phyloP scores from a whole-genome alignment of 352 stramenopile genomes.

The Paralagenidium karlingii region DNA sequence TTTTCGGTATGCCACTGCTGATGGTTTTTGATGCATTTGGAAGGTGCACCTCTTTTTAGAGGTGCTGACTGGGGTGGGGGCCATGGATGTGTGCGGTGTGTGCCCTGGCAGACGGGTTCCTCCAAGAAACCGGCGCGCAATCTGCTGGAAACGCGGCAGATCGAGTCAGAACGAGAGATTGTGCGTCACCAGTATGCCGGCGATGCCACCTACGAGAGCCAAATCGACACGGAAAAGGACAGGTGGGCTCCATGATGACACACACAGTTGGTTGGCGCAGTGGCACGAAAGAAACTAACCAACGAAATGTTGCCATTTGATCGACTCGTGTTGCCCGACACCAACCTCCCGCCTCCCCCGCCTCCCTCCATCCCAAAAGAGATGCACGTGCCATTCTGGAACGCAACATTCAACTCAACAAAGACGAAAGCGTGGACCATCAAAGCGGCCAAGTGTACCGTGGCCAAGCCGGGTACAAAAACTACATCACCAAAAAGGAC shows the following conservation, averaged over 20 bases:
- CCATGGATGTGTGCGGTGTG: background rate
- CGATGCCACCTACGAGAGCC: constrained; percentile 69
- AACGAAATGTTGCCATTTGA: too few species aligned
- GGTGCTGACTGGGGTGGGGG: too few species aligned
- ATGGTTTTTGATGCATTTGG: background rate
- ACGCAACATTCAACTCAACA: constrained; percentile 59
- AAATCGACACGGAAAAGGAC: constrained; percentile 76
- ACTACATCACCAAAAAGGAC: constrained; percentile 82
- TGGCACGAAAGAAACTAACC: background rate
- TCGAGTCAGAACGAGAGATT: constrained; percentile 63
- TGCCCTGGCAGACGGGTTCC: constrained; percentile 21
- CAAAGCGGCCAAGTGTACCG: constrained; percentile 73
- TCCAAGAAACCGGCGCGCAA: constrained; percentile 50
- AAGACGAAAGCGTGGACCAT: constrained; percentile 45
- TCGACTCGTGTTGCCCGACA: background rate
- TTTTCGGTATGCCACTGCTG: constrained; percentile 25
- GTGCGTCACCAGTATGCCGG: constrained; percentile 69
- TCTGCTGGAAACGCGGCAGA: constrained; percentile 32
- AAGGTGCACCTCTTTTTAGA: too few species aligned
- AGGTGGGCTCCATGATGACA: constrained; percentile 14
- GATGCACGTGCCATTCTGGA: constrained; percentile 70
- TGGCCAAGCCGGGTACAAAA: constrained; percentile 76
- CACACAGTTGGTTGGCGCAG: background rate
- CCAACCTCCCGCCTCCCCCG: background rate
- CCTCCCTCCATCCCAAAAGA: too few species aligned